Evolutionary conservation across 495 filamentous ascomycete genomes (phyloP), one percentile per base, ranked within the genome.

Genomic region (Penicillium samsonianum): DNA sequence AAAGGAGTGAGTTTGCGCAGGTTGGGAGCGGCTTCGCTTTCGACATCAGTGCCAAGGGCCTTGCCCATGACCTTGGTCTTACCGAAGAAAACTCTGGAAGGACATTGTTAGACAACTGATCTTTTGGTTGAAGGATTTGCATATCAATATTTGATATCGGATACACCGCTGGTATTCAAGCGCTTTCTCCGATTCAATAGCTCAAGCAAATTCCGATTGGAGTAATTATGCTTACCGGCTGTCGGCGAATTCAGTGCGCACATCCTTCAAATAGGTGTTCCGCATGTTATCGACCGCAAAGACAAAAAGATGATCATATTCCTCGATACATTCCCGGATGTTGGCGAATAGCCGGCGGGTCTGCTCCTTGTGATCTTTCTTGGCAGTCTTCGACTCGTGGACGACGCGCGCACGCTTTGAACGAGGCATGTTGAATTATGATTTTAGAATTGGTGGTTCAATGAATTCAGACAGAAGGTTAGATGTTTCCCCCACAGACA

Each of bases 11-110:
- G 86, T 41, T 74, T 72, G 72, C 85, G 79, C 65, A 93, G 80
- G 66, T 87, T 86, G 44, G 86, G 81, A 61, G 89, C 87, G 73
- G 89, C 84, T 73, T 91, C 89, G 64, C 85, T 84, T 65, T 90
- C 89, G 62, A 84, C 77, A 55, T 75, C 85, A 42, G 78, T 77
- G 63, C 92, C 93, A 11, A 98, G 87, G 50, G 94, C 91, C 75
- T 90, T 88, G 56, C 90, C 88, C 89, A 96, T 98, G 67, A 97
- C 92, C 78, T 97, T 97, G 45, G 93, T 98, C 74, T 97, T 98
- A 72, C 94, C 94, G 73, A 97, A 97, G 84, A 97, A 97, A 69
- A 98, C 71, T 58, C 93, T 92, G 55, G 28, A 51, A 51, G 19
- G n/a, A 35, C 20, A 19, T 46, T 10, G 31, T 50, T 26, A 47